Percentiles rank a stretch among this genome's conserved stretches.
Evolutionary conservation across 2,329 filamentous ascomycete species (phyloP).

Genomic region (Phialophora verrucosa): DNA sequence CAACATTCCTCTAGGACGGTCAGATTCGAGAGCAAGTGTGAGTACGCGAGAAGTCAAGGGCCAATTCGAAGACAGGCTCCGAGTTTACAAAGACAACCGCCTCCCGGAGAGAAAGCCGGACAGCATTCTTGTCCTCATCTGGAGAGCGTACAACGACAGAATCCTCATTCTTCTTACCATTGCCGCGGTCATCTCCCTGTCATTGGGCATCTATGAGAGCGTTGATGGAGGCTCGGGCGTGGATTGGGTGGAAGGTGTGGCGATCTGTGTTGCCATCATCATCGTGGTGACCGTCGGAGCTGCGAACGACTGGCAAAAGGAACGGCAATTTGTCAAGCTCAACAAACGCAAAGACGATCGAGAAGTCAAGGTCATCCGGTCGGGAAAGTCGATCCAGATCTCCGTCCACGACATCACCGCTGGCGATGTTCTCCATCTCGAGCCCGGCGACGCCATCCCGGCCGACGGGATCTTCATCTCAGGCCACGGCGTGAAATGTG

Average conservation of each 20-base stretch:
- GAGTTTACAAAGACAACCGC: slow-evolving; percentile 65
- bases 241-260: slow-evolving; percentile 72
- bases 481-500: slow-evolving; percentile 70
- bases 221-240: slow-evolving; percentile 58
- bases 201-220: slow-evolving; percentile 72
- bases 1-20: slow-evolving; percentile 23
- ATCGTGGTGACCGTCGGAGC: slow-evolving; percentile 69
- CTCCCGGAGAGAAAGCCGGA: slow-evolving; percentile 69
- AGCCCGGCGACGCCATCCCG: slow-evolving; percentile 72
- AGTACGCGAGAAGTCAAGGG: slow-evolving; percentile 35
- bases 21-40: slow-evolving; percentile 12
- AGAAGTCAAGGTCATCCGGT: slow-evolving; percentile 69
- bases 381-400: slow-evolving; percentile 67
- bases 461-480: slow-evolving; percentile 73
- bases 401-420: slow-evolving; percentile 71
- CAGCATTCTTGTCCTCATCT: slow-evolving; percentile 65
- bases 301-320: slow-evolving; percentile 71
- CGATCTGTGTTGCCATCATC: slow-evolving; percentile 68
- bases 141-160: slow-evolving; percentile 75
- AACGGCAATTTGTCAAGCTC: slow-evolving; percentile 68
- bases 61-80: slow-evolving; percentile 62
- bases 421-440: slow-evolving; percentile 71
- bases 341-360: slow-evolving; percentile 67
- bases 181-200: slow-evolving; percentile 71
- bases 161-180: slow-evolving; percentile 72